Conservation (phyloP, 331 rosid genomes). For the Quercus phellos region DNA sequence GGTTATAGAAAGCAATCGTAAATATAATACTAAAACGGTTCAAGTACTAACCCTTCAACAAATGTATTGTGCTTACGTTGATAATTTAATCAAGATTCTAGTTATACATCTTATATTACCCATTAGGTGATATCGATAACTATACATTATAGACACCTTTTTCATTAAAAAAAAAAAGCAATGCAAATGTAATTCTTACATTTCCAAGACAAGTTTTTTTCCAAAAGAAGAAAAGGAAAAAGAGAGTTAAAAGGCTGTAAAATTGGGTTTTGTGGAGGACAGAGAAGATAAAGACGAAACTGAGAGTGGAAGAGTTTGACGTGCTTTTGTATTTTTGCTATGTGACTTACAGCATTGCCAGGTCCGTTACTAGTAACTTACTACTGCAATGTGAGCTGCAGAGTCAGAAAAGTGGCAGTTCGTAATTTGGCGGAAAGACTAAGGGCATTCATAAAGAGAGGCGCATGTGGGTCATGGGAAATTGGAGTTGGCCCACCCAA, state of each 20-base stretch:
- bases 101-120: too few relatives aligned
- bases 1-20: too few relatives aligned
- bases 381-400: not conserved
- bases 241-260: not conserved
- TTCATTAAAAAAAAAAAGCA: not conserved
- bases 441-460: not conserved
- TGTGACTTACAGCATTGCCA: not conserved
- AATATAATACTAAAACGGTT: too few relatives aligned
- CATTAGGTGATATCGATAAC: too few relatives aligned
- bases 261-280: not conserved
- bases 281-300: not conserved
- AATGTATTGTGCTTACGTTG: too few relatives aligned
- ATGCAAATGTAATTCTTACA: too few relatives aligned
- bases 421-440: not conserved
- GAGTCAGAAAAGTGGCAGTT: not conserved
- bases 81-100: too few relatives aligned
- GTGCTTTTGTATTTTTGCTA: not conserved
- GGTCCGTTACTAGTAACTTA: not conserved
- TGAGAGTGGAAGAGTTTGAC: not conserved
- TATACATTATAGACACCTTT: too few relatives aligned
- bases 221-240: not conserved
- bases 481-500: constrained; percentile 33
- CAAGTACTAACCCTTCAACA: too few relatives aligned
- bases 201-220: too few relatives aligned
- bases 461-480: constrained; percentile 28